Evolutionary conservation across 2,329 filamentous ascomycete species (phyloP), one percentile per base, ranked within the genome.

Genomic region (Gyromitra esculenta): DNA sequence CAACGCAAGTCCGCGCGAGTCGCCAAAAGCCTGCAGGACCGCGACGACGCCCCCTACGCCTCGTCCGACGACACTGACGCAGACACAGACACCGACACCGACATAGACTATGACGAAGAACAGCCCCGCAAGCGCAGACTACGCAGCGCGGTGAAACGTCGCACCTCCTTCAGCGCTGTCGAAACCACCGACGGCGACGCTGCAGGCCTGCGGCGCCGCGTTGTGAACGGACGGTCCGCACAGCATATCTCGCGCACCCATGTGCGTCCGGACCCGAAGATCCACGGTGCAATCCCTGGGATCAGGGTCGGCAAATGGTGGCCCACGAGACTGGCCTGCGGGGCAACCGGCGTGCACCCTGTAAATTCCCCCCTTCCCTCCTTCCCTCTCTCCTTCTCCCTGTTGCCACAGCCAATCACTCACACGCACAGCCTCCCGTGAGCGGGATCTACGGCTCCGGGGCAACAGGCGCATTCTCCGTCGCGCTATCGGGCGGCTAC

Each of bases 401-500:
- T 15, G 1, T 2, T 50, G 15, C n/a, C 9, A 41, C 60, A 50
- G 60, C 21, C 8, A 7, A 2, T 9, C 41, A 7, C n/a, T n/a
- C 25, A 31, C 25, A 31, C 25, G 25, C 25, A 3, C 25, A 78
- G 75, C 79, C 79, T 1, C 65, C 76, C 39, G 79, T 80, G n/a
- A 67, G 63, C 1, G 79, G 79, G 6, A 80, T 80, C 25, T 79
- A 54, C 43, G 79, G 79, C 15, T 43, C 57, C 7, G 35, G 52
- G 1, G 54, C 43, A 1, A 60, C 66, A 9, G 78, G 79, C 8
- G 65, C 72, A 1, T 80, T 78, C 52, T 79, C 78, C 41, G 79
- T 80, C 15, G 78, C 78, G 5, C 39, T 80, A 0, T 80, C 79
- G 1, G 79, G 78, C 8, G 79, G 79, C 2, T 80, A 80, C 60